A percentile compares a stretch with the other conserved stretches of the same genome.
Conservation (phyloP, 495 filamentous ascomycete genomes). For the Polyplosphaeria fusca region DNA sequence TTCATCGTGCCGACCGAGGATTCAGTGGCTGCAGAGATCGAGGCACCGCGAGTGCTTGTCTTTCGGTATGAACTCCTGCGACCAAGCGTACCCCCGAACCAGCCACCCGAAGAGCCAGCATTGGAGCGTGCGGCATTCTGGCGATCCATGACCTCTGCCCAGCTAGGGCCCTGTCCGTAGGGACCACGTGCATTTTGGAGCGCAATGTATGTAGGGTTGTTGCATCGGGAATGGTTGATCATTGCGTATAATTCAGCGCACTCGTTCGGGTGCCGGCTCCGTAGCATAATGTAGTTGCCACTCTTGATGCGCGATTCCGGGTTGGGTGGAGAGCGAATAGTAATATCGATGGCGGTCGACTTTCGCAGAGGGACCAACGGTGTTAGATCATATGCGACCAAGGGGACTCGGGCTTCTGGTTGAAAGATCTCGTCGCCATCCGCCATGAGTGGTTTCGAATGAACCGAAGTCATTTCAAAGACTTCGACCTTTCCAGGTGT, state of each 20-base stretch:
- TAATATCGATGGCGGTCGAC: constrained; percentile 88
- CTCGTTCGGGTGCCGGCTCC: constrained; percentile 71
- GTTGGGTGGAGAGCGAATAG: constrained; percentile 78
- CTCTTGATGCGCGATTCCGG: constrained; percentile 66
- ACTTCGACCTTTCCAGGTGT: constrained; percentile 85
- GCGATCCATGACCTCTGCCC: constrained; percentile 44
- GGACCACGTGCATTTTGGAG: constrained; percentile 64
- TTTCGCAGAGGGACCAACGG: constrained; percentile 83
- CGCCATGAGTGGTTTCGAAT: constrained; percentile 43
- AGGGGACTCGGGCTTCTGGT: constrained; percentile 47
- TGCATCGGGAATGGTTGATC: constrained; percentile 77
- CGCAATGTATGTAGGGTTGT: constrained; percentile 84
- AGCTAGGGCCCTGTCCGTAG: constrained; percentile 39
- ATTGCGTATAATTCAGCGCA: constrained; percentile 76
- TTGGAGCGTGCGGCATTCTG: constrained; percentile 38
- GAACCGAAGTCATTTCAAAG: constrained; percentile 58
- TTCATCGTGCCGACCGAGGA: constrained; percentile 60
- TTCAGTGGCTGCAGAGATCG: constrained; percentile 45
- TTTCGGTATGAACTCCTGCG: constrained; percentile 59
- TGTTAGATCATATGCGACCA: constrained; percentile 79
- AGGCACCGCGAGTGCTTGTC: constrained; percentile 49
- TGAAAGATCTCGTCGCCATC: constrained; percentile 42
- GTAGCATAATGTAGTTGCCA: constrained; percentile 79
- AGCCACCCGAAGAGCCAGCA: constrained; percentile 26
- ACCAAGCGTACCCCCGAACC: constrained; percentile 42